Base-by-base conservation (phyloP, 768 basidiomycete species). In the Glaciozyma martinii region DNA sequence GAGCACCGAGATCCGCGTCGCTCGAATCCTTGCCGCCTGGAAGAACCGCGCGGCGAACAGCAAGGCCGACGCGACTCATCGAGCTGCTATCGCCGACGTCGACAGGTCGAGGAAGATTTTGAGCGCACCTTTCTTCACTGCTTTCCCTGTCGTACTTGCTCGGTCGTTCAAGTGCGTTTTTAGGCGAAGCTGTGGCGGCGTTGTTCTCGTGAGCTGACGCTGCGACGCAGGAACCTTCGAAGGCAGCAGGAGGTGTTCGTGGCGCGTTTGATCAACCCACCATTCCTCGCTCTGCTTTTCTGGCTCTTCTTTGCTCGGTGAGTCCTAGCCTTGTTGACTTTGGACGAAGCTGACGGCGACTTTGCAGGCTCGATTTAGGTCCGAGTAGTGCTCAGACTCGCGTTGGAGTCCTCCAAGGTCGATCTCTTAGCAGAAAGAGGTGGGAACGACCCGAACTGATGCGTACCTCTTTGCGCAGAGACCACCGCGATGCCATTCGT, bases 241-340 rank as follows among this genome's bases (percentile, higher is more conserved):
- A 55, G 73, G 8, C 71, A 72, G 32, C 63, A 67, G 23, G 65
- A 68, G 61, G 55, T 72, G 43, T 70, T 72, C 55, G 43, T 68
- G 29, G 65, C 68, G 7, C 66, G 73, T 1, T 5, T 73, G 43
- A 46, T 52, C n/a, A 68, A 74, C 25, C 61, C 68, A 2, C 68
- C 68, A 1, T 63, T 73, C 46, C 54, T 72, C 13, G 71, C 65
- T 1, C 29, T 66, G 30, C 62, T 73, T 25, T 70, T 73, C 59
- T 66, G 71, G 60, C 44, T 74, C 27, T 73, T 70, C 66, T 74
- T 67, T 58, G 65, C 55, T 16, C 63, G 73, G 7, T 74, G 12
- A 52, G 50, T 3, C 61, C 25, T 61, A 65, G 1, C 63, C 71
- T 55, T 42, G 3, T 32, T 44, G 5, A 7, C n/a, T 30, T 9